Evolutionary conservation across 441 rosid species (phyloP), one percentile per base, ranked within the genome.

Genomic region (Pelargonium citronellum): DNA sequence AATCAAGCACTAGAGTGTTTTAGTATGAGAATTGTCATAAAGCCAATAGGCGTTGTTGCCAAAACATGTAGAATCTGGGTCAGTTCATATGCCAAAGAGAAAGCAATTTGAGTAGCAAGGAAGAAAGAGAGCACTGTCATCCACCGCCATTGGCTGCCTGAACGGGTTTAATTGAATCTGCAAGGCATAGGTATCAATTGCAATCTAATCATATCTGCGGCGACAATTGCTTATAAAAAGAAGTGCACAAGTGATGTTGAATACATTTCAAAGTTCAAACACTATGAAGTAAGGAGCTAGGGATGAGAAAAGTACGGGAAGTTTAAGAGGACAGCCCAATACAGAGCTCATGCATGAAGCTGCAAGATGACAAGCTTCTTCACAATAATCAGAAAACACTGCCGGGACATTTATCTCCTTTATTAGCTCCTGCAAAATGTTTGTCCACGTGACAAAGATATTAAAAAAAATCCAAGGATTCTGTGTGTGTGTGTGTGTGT

Each of bases 71-170:
- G 24, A 22, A 22, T 22, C 24, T 22, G 24, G 24, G 24, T 22
- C 24, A 22, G 16, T 61, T 86, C 67, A 87, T 63, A 88, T 84
- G 20, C 88, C 93, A 74, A 91, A 87, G 68, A 94, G 81, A 84
- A 89, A 89, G 83, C 97, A 94, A 77, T 91, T 94, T 67, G 97
- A 88, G 80, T 87, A 94, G 85, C 96, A 91, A 67, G 97, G 97
- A 66, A 94, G 84, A 75, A 81, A 74, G 69, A 94, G 68, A 17
- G 91, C 78, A 69, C 77, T 79, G 37, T 86, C 93, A 79, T 90
- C 96, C 43, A 90, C 95, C 51, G 49, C 86, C 86, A 94, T 69
- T 37, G 99, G 99, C 86, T 94, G 95, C 85, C 97, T 87, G 70
- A 94, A 94, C 43, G 99, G 97, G 79, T 91, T 94, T 71, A 91